Evolutionary conservation across 2,329 filamentous ascomycete genomes (phyloP), one percentile per base, ranked within the genome.

Genomic region (Leptosphaerulina australis): DNA sequence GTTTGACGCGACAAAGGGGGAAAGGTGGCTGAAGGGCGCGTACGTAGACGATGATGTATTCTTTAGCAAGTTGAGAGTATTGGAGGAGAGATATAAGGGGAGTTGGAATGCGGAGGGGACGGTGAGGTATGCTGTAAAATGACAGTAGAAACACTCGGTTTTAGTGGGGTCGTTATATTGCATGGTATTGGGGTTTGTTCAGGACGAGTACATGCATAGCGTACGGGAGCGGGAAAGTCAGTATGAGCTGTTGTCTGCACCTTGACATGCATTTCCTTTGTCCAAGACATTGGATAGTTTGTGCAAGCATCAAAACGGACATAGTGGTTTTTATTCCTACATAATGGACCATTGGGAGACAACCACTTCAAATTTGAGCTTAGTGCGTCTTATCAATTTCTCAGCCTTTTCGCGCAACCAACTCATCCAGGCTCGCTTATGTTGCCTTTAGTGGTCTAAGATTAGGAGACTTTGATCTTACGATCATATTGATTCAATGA

Each of bases 1-100:
- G 22, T 97, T 97, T 72, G 85, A 93, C 67, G 74, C 79, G 0
- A 74, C 74, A 0, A 79, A 80, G 5, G 89, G 89, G 0, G 81
- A 85, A 54, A 80, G 93, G 43, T 96, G 90, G 89, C 74, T 97
- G 45, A 88, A 90, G 61, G 94, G 94, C 4, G 83, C 90, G 0
- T 99, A 97, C 73, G 79, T 97, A 21, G 83, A 88, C 55, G 78
- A 81, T 4, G 86, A 89, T 74, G 82, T 83, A 2, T 81, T 86
- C 44, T 64, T 68, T 21, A 81, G 77, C 15, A 74, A 70, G 44
- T 74, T 78, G 53, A 68, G 77, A 31, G 74, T 79, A 0, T 52
- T 80, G 50, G 58, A 71, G 36, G 71, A 75, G 63, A 68, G 51
- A 54, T 69, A 63, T 20, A 53, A 62, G 22, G 68, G 65, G 7